phyloP scores from a whole-genome alignment of 768 basidiomycete species.

The Leccinum subtestaceum region DNA sequence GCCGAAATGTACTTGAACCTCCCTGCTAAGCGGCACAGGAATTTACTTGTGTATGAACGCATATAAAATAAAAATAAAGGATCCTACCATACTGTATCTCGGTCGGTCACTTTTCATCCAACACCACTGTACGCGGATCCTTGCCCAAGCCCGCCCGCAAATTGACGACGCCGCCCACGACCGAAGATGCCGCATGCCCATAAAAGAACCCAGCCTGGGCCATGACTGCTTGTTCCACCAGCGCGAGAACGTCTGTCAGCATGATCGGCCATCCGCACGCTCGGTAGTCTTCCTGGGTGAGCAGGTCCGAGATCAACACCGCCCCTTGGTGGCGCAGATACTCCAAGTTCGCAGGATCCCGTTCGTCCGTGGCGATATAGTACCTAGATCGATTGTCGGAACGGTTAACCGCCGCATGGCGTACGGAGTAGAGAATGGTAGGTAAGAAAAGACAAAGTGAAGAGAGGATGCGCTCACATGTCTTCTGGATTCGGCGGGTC shows the following conservation, averaged over 20 bases:
- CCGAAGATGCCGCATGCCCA: constrained; percentile 36
- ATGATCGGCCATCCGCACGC: constrained; percentile 42
- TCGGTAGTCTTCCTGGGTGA: constrained; percentile 41
- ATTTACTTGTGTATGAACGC: not conserved
- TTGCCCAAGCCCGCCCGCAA: constrained; percentile 38
- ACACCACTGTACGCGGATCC: constrained; percentile 37
- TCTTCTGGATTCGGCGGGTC: not conserved
- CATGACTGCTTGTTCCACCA: constrained; percentile 42
- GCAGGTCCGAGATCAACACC: constrained; percentile 39
- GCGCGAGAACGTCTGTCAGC: constrained; percentile 41
- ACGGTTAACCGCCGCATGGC: not conserved
- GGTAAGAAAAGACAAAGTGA: not conserved
- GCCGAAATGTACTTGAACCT: too few relatives aligned
- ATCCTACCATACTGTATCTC: not conserved
- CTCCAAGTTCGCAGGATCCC: constrained; percentile 30
- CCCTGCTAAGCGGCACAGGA: too few relatives aligned
- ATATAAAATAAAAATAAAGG: too few relatives aligned
- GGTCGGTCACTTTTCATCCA: constrained; percentile 17
- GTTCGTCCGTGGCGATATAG: constrained; percentile 43
- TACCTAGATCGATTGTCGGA: constrained; percentile 18
- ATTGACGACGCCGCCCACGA: constrained; percentile 41
- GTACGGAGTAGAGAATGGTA: not conserved
- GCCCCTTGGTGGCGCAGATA: constrained; percentile 37
- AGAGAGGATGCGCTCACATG: not conserved
- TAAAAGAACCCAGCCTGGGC: constrained; percentile 39